phyloP scores from a whole-genome alignment of 768 basidiomycete species.

The Mrakia frigida region DNA sequence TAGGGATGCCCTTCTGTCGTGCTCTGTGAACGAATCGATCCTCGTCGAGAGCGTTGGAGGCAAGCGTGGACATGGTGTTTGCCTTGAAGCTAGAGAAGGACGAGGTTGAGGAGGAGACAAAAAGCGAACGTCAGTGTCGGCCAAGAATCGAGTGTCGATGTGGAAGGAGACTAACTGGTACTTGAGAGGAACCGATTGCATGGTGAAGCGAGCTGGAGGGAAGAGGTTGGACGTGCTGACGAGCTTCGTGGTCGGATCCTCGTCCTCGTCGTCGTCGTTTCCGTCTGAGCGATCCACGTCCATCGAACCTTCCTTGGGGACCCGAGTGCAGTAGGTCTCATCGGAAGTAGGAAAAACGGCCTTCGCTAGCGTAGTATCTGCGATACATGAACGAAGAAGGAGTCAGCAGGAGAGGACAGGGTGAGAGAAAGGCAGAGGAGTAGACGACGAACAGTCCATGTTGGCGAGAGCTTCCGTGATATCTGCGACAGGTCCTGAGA shows the following conservation, averaged over 20 bases:
- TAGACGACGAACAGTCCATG: background rate
- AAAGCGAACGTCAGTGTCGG: no score
- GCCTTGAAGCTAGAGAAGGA: constrained; percentile 15
- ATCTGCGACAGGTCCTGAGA: background rate
- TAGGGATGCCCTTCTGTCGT: background rate
- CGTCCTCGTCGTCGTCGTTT: constrained; percentile 10
- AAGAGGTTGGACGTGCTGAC: constrained; percentile 11
- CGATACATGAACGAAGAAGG: background rate
- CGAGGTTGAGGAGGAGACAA: background rate
- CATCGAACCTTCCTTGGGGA: constrained; percentile 8
- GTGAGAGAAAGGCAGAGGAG: background rate
- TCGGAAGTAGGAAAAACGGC: background rate
- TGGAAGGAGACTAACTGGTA: constrained; percentile 17
- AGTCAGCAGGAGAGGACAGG: background rate
- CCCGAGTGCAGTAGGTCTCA: background rate
- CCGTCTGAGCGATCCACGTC: constrained; percentile 8
- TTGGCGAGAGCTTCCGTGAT: background rate
- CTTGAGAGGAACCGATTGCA: constrained; percentile 18
- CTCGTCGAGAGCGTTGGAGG: constrained; percentile 15
- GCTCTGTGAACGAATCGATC: constrained; percentile 2
- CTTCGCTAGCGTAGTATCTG: background rate
- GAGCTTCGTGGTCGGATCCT: background rate
- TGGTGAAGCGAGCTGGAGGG: constrained; percentile 26
- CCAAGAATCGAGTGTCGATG: background rate
- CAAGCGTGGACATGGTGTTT: constrained; percentile 8